Conservation (phyloP, 108 stramenopile species). For the Ochromonas danica region DNA sequence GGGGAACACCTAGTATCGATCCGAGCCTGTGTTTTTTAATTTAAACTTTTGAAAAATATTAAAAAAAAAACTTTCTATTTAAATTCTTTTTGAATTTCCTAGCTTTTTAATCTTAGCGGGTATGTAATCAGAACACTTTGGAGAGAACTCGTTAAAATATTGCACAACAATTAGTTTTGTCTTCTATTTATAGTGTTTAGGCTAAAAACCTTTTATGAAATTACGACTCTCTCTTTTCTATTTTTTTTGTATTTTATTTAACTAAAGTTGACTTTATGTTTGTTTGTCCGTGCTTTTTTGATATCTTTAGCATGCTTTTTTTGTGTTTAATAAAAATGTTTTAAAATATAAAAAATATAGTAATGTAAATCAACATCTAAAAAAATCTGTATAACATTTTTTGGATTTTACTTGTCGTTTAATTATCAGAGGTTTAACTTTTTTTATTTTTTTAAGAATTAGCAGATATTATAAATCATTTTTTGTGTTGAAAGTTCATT, state of each 20-base stretch:
- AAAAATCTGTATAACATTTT: slow-evolving; percentile 18
- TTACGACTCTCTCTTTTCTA: background rate
- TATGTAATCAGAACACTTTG: slow-evolving; percentile 10
- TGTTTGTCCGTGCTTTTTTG: slow-evolving; percentile 15
- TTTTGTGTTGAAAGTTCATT: slow-evolving; percentile 17
- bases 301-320: slow-evolving; percentile 26
- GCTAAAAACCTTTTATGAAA: background rate
- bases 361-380: slow-evolving; percentile 17
- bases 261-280: slow-evolving; percentile 17
- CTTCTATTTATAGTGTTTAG: background rate
- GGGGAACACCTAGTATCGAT: slow-evolving; percentile 14
- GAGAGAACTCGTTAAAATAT: background rate
- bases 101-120: background rate
- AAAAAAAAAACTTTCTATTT: slow-evolving; percentile 18
- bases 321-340: slow-evolving; percentile 18
- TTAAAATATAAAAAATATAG: slow-evolving; percentile 18
- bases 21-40: slow-evolving; percentile 15
- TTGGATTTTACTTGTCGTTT: slow-evolving; percentile 17
- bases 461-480: slow-evolving; percentile 17
- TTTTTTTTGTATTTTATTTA: slow-evolving; percentile 3
- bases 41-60: slow-evolving; percentile 18
- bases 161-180: background rate
- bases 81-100: slow-evolving; percentile 33
- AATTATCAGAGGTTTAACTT: slow-evolving; percentile 17
- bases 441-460: slow-evolving; percentile 18